Base-by-base conservation (phyloP, 345 rosid genomes). In the Eucalyptus marginata region DNA sequence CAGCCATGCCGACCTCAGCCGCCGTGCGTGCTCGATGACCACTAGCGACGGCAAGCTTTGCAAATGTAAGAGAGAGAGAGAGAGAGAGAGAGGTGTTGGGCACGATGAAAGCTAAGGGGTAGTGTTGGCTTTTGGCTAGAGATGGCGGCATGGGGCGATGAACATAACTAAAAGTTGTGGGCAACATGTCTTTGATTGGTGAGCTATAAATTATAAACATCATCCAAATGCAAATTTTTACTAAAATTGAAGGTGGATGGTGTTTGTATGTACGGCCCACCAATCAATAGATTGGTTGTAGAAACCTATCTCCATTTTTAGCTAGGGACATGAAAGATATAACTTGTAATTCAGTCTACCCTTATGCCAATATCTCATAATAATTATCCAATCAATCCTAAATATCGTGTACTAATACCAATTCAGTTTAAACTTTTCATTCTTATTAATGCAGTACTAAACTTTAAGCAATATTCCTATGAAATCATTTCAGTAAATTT, bases 401-500 rank as follows among this genome's bases (percentile, higher is more conserved):
- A 24, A 56, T 24, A 56, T 24, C 0, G 3, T 56, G 5, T 56
- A 22, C 10, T 20, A 54, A 8, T 8, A 54, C 0, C 59, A 4
- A 54, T 54, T 54, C 0, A 54, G 2, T 20, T 56, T 22, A 56
- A 24, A 56, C 11, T 24, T 56, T 56, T 56, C 62, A 56, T 24
- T 56, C 3, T 56, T 56, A 3, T 9, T 24, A 56, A 56, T 56
- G 5, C 10, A 56, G 13, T 8, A 10, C 2, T 18, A 7, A 7
- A 52, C 58, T 52, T 52, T 18, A 52, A 52, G 25, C 10, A 52
- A 52, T 52, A 8, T 52, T 20, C 25, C 2, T 52, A 56, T 24
- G 0, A 56, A 56, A 0, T 24, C 29, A 22, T 56, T 56, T 0
- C 0, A 0, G 29, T 56, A 24, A 56, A 24, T 56, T 56, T 56